Evolutionary conservation across 2,329 filamentous ascomycete species (phyloP).

Genomic region (Epichloe sibirici): DNA sequence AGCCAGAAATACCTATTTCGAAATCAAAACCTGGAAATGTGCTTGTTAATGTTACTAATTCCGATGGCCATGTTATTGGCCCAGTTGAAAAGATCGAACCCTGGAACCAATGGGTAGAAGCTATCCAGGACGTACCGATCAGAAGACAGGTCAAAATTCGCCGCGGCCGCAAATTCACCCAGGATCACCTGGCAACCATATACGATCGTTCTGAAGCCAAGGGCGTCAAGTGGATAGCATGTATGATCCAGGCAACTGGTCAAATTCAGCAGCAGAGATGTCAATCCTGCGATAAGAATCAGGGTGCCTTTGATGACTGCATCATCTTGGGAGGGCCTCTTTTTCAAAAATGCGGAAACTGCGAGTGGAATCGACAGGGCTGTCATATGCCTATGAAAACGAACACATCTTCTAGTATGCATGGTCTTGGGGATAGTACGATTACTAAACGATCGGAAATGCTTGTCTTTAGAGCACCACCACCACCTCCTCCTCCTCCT

Average conservation of each 20-base stretch:
- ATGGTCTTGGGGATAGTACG: not conserved
- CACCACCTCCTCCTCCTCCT: not conserved
- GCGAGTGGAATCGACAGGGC: slow-evolving; percentile 34
- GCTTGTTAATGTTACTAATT: slow-evolving; percentile 25
- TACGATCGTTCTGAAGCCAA: slow-evolving; percentile 30
- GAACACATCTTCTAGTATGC: not conserved
- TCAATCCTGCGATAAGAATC: slow-evolving; percentile 27
- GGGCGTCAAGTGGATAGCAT: slow-evolving; percentile 33
- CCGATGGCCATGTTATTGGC: slow-evolving; percentile 26
- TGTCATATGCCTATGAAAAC: slow-evolving; percentile 16
- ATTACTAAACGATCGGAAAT: not conserved
- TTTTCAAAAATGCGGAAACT: slow-evolving; percentile 38
- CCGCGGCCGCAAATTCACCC: slow-evolving; percentile 27
- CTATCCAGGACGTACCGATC: slow-evolving; percentile 25
- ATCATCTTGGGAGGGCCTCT: slow-evolving; percentile 28
- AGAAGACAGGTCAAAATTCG: slow-evolving; percentile 29
- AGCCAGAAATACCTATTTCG: not conserved
- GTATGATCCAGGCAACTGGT: slow-evolving; percentile 39
- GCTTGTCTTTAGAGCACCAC: slow-evolving; percentile 3
- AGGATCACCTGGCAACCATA: slow-evolving; percentile 26
- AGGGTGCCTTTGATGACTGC: slow-evolving; percentile 33
- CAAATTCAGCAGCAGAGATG: slow-evolving; percentile 28
- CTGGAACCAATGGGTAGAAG: slow-evolving; percentile 28
- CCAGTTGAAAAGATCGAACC: slow-evolving; percentile 23
- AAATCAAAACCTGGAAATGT: slow-evolving; percentile 5